These are phyloP conservation scores for Macrolepiota albuminosa DNA, from an alignment of 768 basidiomycete genomes.

Conservation along the genomic window DNA sequence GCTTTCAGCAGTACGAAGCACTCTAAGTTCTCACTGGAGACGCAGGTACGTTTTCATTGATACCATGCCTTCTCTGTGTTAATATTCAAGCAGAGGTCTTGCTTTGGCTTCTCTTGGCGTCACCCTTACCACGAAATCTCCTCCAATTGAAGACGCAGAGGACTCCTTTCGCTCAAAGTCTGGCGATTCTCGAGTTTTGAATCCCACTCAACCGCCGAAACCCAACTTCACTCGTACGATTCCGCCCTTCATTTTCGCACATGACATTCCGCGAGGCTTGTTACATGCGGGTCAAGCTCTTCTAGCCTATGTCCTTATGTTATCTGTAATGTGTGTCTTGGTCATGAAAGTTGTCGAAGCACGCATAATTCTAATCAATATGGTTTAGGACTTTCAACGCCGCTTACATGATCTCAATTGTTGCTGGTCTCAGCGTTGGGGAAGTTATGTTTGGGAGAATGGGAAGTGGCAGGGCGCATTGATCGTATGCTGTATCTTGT, in stretches of 20 bases:
- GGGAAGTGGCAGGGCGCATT: slow-evolving; percentile 20
- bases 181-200: background rate
- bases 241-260: slow-evolving; percentile 59
- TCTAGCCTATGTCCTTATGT: slow-evolving; percentile 70
- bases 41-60: slow-evolving; percentile 38
- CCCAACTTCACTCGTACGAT: slow-evolving; percentile 27
- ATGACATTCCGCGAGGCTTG: slow-evolving; percentile 69
- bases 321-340: slow-evolving; percentile 67
- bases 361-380: background rate
- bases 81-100: slow-evolving; percentile 11
- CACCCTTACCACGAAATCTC: background rate
- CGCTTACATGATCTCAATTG: slow-evolving; percentile 68
- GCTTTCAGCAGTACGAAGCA: slow-evolving; percentile 51
- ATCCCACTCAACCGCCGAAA: background rate
- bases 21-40: slow-evolving; percentile 55
- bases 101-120: background rate
- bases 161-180: slow-evolving; percentile 5
- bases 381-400: slow-evolving; percentile 76
- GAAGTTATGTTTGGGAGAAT: slow-evolving; percentile 69
- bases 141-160: background rate
- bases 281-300: slow-evolving; percentile 60
- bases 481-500: slow-evolving; percentile 1
- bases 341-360: background rate
- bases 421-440: slow-evolving; percentile 68
- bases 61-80: background rate